These are phyloP conservation scores for Sporothrix phasma DNA, from an alignment of 2,329 filamentous ascomycete genomes.

Conservation along the genomic window DNA sequence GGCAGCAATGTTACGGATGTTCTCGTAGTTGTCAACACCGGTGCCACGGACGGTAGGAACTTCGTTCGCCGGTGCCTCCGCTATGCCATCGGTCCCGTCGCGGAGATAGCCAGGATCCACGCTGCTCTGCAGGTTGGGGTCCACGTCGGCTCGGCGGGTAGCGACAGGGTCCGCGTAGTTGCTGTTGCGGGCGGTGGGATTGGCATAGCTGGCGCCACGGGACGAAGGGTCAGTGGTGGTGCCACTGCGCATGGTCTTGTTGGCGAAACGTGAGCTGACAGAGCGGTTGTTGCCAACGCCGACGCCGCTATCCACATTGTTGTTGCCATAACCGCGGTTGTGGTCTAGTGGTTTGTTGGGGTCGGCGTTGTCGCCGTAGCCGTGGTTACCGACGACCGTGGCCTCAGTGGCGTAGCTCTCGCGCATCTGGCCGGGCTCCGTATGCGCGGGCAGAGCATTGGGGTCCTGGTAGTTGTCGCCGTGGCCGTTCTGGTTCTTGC, in stretches of 20 bases:
- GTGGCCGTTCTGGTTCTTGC: slow-evolving; percentile 13
- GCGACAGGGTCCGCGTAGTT: neutral
- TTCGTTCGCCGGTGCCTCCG: neutral
- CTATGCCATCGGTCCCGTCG: neutral
- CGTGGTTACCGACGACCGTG: slow-evolving; percentile 23
- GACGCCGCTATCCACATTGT: neutral
- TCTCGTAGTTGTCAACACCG: neutral
- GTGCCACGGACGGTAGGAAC: neutral
- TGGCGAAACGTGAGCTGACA: neutral
- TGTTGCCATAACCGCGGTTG: neutral
- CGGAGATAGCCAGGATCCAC: neutral
- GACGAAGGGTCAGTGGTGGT: neutral
- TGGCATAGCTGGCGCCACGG: neutral
- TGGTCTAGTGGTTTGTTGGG: neutral
- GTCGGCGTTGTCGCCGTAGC: slow-evolving; percentile 13
- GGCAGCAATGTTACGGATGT: neutral
- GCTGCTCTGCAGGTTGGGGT: slow-evolving; percentile 5
- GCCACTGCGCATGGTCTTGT: neutral
- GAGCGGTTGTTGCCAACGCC: neutral
- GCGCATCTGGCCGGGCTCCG: slow-evolving; percentile 22
- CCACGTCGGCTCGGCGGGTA: neutral
- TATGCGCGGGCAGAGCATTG: slow-evolving; percentile 28
- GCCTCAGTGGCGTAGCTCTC: slow-evolving; percentile 30
- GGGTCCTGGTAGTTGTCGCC: slow-evolving; percentile 19
- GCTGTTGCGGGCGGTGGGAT: neutral